These are phyloP conservation scores for Chlorella sp. DNA, from an alignment of 139 green algal genomes.

Conservation along the genomic window DNA sequence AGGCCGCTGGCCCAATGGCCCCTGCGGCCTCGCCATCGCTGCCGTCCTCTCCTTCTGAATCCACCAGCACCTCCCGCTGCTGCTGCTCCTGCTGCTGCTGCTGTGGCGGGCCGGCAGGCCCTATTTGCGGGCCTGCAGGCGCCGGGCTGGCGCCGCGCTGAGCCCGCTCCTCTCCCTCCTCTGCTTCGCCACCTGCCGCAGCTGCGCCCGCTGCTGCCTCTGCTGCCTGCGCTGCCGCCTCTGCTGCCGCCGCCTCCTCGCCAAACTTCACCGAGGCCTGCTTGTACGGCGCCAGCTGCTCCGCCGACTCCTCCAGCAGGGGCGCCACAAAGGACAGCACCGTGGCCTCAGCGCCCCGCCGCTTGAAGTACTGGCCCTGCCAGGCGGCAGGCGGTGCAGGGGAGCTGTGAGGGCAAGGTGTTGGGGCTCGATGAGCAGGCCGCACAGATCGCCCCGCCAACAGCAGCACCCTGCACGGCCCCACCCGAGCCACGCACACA, in stretches of 20 bases:
- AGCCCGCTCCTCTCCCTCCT: background rate
- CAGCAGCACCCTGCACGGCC: background rate
- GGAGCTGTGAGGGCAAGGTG: background rate
- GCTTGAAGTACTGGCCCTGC: slow-evolving; percentile 48
- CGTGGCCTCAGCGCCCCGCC: background rate
- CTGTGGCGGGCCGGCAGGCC: background rate
- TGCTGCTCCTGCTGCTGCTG: slow-evolving; percentile 28
- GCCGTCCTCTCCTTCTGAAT: background rate
- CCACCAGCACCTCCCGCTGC: slow-evolving; percentile 4
- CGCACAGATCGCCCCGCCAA: background rate
- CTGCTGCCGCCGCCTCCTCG: background rate
- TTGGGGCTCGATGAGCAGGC: background rate
- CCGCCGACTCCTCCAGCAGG: slow-evolving; percentile 49
- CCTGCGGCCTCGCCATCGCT: background rate
- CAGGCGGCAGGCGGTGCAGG: background rate
- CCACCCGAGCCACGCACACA: background rate
- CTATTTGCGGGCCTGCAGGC: background rate
- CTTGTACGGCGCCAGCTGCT: slow-evolving; percentile 28
- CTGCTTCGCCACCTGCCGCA: background rate
- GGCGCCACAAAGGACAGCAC: slow-evolving; percentile 44
- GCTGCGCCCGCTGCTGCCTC: background rate
- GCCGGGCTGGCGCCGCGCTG: background rate
- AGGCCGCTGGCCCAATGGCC: slow-evolving; percentile 9
- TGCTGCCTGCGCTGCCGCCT: background rate
- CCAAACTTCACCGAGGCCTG: background rate